Base-by-base conservation (phyloP, 441 rosid species). In the Mallotus repandus region DNA sequence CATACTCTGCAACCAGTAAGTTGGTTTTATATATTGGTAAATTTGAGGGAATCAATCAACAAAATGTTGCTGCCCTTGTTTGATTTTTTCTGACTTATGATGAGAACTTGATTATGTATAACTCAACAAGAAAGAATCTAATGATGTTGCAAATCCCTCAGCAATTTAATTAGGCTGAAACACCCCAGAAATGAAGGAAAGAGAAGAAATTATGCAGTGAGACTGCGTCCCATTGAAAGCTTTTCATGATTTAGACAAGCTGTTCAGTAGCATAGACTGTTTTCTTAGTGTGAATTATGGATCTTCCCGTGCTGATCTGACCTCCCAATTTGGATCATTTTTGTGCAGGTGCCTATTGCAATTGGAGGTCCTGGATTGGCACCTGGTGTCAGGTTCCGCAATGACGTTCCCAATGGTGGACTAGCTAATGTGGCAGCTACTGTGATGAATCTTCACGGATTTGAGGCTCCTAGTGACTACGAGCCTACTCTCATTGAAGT, bases 371-470 rank as follows among this genome's bases (percentile, higher is more conserved):
- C 97, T 16, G 98, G 99, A 60, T 77, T 93, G 80, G 85, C 85
- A 4, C 73, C 86, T 29, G 89, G 93, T 67, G 91, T 85, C 0
- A 88, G 86, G 76, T 89, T 93, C 88, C 89, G 97, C 76, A 77
- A 66, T 55, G 93, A 93, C 79, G 75, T 96, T 21, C 89, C 90
- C 0, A 63, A n/a, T 5, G 95, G 89, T 0, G 99, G 99, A 69
- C 98, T 96, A 7, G 99, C 98, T 12, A 96, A 96, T 76, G 98
- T 96, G 45, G 99, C 98, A 57, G 98, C 99, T 5, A 93, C 99
- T 1, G 90, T 96, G 84, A 91, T 96, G 77, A 96, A 96, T 83
- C 97, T 96, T 59, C 99, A 96, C 64, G 99, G 99, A 63, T 87
- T 84, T 45, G 89, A 83, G 81, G 97, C 98, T 54, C 98, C 98